phyloP scores from a whole-genome alignment of 139 green algal genomes.

The Astrephomene gubernaculifera region DNA sequence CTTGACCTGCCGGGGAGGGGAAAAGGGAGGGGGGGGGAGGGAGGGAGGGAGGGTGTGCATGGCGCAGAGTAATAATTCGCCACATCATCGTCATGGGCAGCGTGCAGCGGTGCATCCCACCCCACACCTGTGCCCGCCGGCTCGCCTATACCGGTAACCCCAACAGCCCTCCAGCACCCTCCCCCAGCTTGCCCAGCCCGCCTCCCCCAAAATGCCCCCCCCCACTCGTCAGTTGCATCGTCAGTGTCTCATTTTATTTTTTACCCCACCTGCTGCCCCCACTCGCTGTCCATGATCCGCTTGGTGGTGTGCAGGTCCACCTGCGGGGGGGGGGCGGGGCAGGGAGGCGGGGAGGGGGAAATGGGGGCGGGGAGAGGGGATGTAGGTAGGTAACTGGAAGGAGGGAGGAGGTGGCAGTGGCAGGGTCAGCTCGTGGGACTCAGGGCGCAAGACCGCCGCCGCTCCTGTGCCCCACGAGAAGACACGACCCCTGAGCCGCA shows the following conservation, averaged over 20 bases:
- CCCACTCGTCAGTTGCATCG: too few species aligned
- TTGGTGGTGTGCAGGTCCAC: constrained; percentile 90
- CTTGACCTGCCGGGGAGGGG: constrained; percentile 60
- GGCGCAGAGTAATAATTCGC: too few species aligned
- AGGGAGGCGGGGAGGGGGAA: not conserved
- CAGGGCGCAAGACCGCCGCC: too few species aligned
- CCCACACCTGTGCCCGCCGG: too few species aligned
- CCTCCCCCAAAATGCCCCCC: too few species aligned
- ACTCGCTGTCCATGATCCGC: constrained; percentile 84
- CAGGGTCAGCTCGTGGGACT: not conserved
- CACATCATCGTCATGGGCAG: too few species aligned
- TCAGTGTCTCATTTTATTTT: too few species aligned
- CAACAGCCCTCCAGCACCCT: not conserved
- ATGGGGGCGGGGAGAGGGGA: not conserved
- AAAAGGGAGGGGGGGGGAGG: not conserved
- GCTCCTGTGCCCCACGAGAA: too few species aligned
- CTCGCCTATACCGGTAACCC: too few species aligned
- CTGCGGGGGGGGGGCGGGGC: constrained; percentile 16
- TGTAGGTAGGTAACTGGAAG: not conserved
- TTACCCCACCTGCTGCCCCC: constrained; percentile 79
- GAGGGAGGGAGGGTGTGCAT: not conserved
- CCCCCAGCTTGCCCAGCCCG: not conserved
- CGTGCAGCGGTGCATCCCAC: too few species aligned
- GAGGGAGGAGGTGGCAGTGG: not conserved
- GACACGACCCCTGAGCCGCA: too few species aligned